These are phyloP conservation scores for Paraphaeosphaeria minitans DNA, from an alignment of 2,329 filamentous ascomycete genomes.

Conservation along the genomic window DNA sequence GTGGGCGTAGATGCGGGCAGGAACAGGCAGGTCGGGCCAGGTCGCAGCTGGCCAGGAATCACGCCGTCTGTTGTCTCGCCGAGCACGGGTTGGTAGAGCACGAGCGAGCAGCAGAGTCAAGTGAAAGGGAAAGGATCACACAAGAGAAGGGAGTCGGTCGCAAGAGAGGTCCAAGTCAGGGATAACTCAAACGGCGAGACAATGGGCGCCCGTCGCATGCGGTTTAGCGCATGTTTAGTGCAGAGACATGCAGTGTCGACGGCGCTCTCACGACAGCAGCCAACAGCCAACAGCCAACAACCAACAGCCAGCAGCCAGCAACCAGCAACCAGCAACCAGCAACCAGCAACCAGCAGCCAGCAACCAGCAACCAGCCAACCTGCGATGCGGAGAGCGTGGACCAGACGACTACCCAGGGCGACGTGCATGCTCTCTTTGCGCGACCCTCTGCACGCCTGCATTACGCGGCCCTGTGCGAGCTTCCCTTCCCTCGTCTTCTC, in stretches of 20 bases:
- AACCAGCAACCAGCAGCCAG: too few species aligned
- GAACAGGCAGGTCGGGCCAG: conserved; percentile 8
- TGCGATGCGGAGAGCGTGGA: background rate
- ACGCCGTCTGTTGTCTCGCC: conserved; percentile 1
- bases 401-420: background rate
- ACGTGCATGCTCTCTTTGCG: background rate
- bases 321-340: too few species aligned
- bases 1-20: conserved; percentile 8
- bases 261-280: conserved; percentile 2
- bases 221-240: conserved; percentile 8
- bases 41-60: conserved; percentile 1
- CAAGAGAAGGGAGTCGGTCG: conserved; percentile 21
- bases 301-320: too few species aligned
- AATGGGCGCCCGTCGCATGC: conserved; percentile 6
- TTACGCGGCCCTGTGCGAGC: background rate
- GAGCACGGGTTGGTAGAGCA: conserved; percentile 1
- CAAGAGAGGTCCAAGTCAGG: conserved; percentile 29
- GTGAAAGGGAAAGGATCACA: conserved; percentile 24
- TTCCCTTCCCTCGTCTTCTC: background rate
- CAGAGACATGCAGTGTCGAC: background rate
- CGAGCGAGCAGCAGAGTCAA: conserved; percentile 16
- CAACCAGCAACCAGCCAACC: too few species aligned
- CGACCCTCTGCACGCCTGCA: conserved; percentile 1
- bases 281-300: too few species aligned
- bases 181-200: conserved; percentile 29